Evolutionary conservation across 257 asterid species (phyloP).

Genomic region (Linderniella brevidens): DNA sequence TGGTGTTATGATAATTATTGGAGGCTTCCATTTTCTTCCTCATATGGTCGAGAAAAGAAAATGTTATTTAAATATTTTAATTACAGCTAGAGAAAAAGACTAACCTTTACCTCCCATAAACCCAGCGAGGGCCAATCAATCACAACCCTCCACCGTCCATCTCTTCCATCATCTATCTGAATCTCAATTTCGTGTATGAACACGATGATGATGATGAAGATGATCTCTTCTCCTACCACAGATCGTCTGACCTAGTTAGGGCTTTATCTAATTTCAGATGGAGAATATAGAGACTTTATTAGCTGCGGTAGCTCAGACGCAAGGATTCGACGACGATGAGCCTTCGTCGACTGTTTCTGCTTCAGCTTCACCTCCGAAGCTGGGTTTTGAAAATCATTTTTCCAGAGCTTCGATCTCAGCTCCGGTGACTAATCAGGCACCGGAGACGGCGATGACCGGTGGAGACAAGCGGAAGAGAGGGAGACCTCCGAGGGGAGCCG

Average conservation of each 20-base stretch:
- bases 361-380: slow-evolving; percentile 10
- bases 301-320: slow-evolving; percentile 53
- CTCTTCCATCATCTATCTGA: no score
- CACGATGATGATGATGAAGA: slow-evolving; percentile 1
- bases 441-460: slow-evolving; percentile 15
- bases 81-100: no score
- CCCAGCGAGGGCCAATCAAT: no score
- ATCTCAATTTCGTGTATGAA: no score
- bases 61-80: no score
- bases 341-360: slow-evolving; percentile 12
- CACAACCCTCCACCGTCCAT: no score
- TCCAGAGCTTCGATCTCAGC: slow-evolving; percentile 2
- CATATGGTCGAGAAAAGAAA: no score
- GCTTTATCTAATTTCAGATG: slow-evolving; percentile 8
- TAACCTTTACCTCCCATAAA: no score
- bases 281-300: slow-evolving; percentile 38
- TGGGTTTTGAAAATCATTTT: no score
- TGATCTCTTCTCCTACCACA: slow-evolving; percentile 5
- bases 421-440: slow-evolving; percentile 11
- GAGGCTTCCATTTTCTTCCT: no score
- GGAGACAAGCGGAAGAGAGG: slow-evolving; percentile 57
- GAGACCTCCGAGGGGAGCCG: slow-evolving; percentile 39
- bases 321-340: slow-evolving; percentile 32
- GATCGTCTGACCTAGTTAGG: slow-evolving; percentile 13
- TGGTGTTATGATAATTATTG: no score